A percentile compares a stretch with the other conserved stretches of the same genome.
These are phyloP conservation scores for Xylaria sp. DNA, from an alignment of 495 filamentous ascomycete genomes.

Conservation along the genomic window DNA sequence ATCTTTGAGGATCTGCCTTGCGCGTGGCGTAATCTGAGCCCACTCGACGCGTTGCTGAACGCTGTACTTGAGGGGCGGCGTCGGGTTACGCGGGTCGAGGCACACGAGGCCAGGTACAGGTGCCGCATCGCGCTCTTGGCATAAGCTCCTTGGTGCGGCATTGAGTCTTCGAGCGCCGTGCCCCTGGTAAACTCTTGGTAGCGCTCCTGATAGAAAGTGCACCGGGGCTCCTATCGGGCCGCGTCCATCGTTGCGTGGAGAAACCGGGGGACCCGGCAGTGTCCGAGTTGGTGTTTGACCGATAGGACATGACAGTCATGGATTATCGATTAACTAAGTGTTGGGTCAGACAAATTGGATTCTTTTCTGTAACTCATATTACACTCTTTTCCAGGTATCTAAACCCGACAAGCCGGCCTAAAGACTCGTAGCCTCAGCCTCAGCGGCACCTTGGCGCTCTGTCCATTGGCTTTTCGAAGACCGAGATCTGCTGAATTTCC, in stretches of 20 bases:
- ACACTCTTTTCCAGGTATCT: background rate
- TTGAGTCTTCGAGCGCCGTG: constrained; percentile 14
- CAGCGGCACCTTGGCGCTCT: constrained; percentile 23
- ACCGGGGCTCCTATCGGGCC: constrained; percentile 1
- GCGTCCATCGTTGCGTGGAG: constrained; percentile 12
- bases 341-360: background rate
- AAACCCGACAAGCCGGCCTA: background rate
- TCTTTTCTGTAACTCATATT: background rate
- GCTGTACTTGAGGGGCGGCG: constrained; percentile 8
- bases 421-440: constrained; percentile 11
- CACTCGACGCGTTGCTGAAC: constrained; percentile 6
- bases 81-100: constrained; percentile 11
- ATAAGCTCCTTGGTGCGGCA: constrained; percentile 10
- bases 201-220: constrained; percentile 13
- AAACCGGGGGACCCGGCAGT: constrained; percentile 16
- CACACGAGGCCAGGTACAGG: constrained; percentile 15
- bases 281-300: background rate
- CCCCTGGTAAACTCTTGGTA: constrained; percentile 21
- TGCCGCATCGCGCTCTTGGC: constrained; percentile 10
- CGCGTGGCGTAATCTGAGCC: constrained; percentile 15
- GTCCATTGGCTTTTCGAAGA: constrained; percentile 15
- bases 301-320: constrained; percentile 3
- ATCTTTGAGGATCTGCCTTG: background rate
- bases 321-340: background rate
- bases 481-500: constrained; percentile 7